Evolutionary conservation across 2,329 filamentous ascomycete genomes (phyloP).

Genomic region (Ceratocystis eucalypticola): DNA sequence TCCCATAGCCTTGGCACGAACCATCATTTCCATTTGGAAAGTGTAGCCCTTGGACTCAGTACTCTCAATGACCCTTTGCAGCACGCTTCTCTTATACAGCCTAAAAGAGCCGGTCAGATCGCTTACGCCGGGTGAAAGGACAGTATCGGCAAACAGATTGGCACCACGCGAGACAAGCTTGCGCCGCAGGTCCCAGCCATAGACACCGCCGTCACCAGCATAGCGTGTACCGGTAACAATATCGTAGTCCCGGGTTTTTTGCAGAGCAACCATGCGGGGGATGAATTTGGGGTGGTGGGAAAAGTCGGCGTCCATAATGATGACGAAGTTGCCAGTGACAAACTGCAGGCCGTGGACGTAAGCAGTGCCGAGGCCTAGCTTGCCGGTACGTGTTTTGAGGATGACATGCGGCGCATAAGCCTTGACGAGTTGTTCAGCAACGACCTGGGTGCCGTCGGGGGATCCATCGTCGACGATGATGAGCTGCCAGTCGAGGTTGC

Average conservation of each 20-base stretch:
- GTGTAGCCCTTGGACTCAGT: slow-evolving; percentile 96
- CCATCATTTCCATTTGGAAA: slow-evolving; percentile 99
- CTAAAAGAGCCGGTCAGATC: slow-evolving; percentile 92
- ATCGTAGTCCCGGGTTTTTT: slow-evolving; percentile 68
- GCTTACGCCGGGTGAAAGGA: slow-evolving; percentile 83
- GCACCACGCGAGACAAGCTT: slow-evolving; percentile 75
- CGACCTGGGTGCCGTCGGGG: slow-evolving; percentile 83
- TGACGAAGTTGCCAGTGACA: slow-evolving; percentile 81
- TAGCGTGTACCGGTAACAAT: slow-evolving; percentile 96
- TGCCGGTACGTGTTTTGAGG: slow-evolving; percentile 80
- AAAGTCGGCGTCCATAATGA: slow-evolving; percentile 99
- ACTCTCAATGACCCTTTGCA: slow-evolving; percentile 78
- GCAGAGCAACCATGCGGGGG: slow-evolving; percentile 75
- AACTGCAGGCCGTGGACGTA: slow-evolving; percentile 92
- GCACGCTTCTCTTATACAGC: slow-evolving; percentile 79
- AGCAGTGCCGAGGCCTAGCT: slow-evolving; percentile 90
- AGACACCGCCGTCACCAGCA: slow-evolving; percentile 77
- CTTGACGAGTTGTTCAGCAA: slow-evolving; percentile 80
- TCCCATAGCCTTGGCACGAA: slow-evolving; percentile 89
- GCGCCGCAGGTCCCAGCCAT: slow-evolving; percentile 89
- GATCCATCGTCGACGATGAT: slow-evolving; percentile 97
- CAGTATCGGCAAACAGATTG: slow-evolving; percentile 90
- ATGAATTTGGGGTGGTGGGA: slow-evolving; percentile 99
- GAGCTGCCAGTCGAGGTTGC: slow-evolving; percentile 90
- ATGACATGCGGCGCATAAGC: slow-evolving; percentile 68